These are phyloP conservation scores for Ochetophila trinervis DNA, from an alignment of 306 rosid species.

Conservation along the genomic window DNA sequence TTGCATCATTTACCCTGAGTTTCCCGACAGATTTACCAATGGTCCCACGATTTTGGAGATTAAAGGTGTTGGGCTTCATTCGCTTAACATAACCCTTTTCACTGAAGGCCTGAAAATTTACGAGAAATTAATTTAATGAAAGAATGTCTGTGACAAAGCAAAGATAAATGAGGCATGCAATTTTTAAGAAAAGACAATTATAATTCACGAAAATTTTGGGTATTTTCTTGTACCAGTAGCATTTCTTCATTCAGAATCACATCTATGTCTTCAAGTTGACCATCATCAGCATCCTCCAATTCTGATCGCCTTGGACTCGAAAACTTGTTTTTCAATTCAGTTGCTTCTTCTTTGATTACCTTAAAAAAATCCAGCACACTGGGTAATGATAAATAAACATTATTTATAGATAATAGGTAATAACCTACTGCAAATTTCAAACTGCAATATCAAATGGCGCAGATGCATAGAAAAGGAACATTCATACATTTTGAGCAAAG, in stretches of 20 bases:
- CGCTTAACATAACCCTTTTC: conserved; percentile 96
- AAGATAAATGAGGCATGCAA: background rate
- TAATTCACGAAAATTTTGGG: conserved; percentile 9
- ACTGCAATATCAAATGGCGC: too few relatives aligned
- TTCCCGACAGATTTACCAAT: conserved; percentile 99
- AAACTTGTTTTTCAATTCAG: conserved; percentile 79
- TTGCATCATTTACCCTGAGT: conserved; percentile 86
- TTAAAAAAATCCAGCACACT: conserved; percentile 18
- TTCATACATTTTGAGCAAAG: too few relatives aligned
- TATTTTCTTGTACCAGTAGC: conserved; percentile 61
- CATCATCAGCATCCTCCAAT: conserved; percentile 78
- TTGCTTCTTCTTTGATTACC: conserved; percentile 86
- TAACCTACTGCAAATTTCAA: too few relatives aligned
- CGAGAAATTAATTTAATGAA: background rate
- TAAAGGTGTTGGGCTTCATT: conserved; percentile 89
- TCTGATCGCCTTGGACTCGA: conserved; percentile 73
- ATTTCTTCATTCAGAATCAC: conserved; percentile 94
- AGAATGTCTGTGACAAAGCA: background rate
- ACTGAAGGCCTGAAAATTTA: conserved; percentile 64
- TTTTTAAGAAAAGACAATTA: conserved; percentile 1
- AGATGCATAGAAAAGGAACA: too few relatives aligned
- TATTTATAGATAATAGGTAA: too few relatives aligned
- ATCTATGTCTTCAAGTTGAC: conserved; percentile 96
- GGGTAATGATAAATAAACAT: background rate
- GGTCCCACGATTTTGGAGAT: conserved; percentile 91